Conservation (phyloP, 345 rosid genomes). For the Eucalyptus regnans region DNA sequence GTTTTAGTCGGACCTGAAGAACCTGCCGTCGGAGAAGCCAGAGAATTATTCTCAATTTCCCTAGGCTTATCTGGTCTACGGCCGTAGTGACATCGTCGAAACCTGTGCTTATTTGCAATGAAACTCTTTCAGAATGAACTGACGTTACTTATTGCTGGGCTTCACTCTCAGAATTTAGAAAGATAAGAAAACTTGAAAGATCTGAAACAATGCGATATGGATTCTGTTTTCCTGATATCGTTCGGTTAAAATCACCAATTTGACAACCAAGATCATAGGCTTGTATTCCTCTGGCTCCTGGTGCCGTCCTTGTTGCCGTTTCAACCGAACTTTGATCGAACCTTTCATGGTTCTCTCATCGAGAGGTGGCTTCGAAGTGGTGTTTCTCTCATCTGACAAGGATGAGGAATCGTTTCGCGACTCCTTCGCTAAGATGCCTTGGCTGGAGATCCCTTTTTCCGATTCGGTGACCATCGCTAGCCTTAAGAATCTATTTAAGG, state of each 20-base stretch:
- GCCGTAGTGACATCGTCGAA: not conserved
- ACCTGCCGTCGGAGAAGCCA: rapidly evolving
- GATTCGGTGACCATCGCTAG: not conserved
- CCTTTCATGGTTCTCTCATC: not conserved
- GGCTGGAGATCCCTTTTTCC: not conserved
- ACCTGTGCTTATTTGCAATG: not conserved
- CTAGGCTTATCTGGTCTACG: not conserved
- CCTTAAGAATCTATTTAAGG: not conserved
- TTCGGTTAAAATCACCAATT: not conserved
- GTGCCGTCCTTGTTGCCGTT: not conserved
- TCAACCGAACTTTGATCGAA: not conserved
- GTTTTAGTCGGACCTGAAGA: not conserved
- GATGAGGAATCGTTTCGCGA: not conserved
- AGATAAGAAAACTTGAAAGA: not conserved
- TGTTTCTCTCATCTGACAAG: not conserved
- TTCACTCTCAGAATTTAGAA: not conserved
- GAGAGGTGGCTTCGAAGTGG: not conserved
- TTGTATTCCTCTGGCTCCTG: not conserved
- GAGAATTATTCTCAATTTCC: not conserved
- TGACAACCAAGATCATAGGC: not conserved
- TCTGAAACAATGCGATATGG: not conserved
- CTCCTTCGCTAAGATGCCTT: not conserved
- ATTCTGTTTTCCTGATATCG: not conserved
- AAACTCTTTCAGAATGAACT: not conserved
- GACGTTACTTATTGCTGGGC: not conserved